phyloP scores from a whole-genome alignment of 208 protist genomes.

The Leishmania tropica region DNA sequence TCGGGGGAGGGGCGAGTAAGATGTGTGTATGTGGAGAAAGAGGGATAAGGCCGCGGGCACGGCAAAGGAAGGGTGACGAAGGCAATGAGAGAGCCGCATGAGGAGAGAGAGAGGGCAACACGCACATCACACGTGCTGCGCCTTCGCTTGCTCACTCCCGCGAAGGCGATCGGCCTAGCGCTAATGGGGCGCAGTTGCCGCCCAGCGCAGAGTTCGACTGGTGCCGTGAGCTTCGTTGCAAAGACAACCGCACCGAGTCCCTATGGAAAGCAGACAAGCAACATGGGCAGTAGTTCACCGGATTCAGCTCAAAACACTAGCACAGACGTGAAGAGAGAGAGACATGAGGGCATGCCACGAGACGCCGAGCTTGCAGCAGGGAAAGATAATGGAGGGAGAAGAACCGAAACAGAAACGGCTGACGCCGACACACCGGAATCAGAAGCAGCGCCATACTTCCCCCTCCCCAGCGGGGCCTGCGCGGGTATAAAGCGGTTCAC shows the following conservation, averaged over 20 bases:
- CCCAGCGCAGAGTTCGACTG: neutral
- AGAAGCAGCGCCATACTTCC: too few species aligned
- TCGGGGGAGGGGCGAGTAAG: neutral
- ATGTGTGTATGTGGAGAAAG: neutral
- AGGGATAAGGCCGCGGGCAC: neutral
- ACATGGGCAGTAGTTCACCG: neutral
- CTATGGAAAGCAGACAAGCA: neutral
- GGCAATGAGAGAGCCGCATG: neutral
- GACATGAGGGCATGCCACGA: neutral
- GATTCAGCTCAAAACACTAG: neutral
- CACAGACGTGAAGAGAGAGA: neutral
- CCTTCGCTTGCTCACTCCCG: neutral
- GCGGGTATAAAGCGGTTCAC: too few species aligned
- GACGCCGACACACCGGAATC: neutral
- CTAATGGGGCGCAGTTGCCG: neutral
- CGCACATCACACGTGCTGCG: neutral
- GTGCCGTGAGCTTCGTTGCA: neutral
- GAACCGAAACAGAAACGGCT: neutral
- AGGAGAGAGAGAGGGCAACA: conserved; percentile 13
- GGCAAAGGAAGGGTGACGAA: neutral
- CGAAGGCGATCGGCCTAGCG: neutral
- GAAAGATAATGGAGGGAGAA: neutral
- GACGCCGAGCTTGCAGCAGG: neutral
- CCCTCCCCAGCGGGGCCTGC: neutral
- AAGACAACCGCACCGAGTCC: neutral